Percentiles rank a stretch among this genome's conserved stretches.
Conservation (phyloP, 176 grass and related monocot species). For the Calamus simplicifolius region DNA sequence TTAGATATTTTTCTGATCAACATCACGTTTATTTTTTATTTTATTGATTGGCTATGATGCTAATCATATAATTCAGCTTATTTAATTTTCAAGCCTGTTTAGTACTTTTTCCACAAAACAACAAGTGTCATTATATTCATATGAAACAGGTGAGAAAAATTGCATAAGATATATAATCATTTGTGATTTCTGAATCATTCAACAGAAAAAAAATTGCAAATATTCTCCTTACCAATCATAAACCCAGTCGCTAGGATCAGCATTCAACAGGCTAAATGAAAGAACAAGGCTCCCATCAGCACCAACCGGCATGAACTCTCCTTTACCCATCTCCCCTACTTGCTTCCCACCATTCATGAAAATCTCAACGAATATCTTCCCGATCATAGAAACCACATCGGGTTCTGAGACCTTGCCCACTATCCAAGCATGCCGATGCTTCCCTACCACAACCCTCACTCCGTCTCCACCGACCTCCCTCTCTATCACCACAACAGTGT, state of each 20-base stretch:
- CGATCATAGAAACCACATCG: constrained; percentile 26
- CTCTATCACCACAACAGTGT: constrained; percentile 60
- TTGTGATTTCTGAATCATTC: no score
- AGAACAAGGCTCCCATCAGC: constrained; percentile 77
- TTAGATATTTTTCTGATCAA: no score
- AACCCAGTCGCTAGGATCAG: constrained; percentile 68
- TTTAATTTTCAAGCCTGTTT: no score
- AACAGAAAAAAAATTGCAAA: background rate
- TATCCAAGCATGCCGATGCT: constrained; percentile 84
- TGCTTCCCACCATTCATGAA: constrained; percentile 58
- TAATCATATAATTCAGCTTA: no score
- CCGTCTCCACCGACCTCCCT: constrained; percentile 4
- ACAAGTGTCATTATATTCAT: no score
- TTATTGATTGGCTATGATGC: no score
- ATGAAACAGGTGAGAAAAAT: no score
- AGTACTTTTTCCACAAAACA: no score
- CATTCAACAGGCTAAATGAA: constrained; percentile 89
- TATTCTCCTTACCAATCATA: constrained; percentile 70
- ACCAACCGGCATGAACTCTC: constrained; percentile 88
- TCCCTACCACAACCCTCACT: constrained; percentile 46
- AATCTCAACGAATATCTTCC: constrained; percentile 56
- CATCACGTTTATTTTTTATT: no score
- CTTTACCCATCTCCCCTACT: constrained; percentile 44
- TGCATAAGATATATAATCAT: no score
- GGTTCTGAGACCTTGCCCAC: constrained; percentile 35